Evolutionary conservation across 192 early-diverging fungal species (phyloP).

Genomic region (Backusella australiensis): DNA sequence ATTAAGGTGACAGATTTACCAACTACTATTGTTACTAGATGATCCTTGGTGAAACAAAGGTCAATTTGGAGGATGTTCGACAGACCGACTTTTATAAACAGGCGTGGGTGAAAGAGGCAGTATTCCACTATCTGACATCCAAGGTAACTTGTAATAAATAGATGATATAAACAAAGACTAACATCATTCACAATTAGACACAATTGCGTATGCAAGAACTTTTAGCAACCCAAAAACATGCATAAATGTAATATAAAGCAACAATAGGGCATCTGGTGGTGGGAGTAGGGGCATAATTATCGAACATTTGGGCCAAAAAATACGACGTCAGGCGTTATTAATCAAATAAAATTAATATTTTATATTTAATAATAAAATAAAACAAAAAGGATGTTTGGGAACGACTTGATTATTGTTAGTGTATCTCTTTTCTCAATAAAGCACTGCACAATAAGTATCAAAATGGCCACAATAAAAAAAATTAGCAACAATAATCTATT

Average conservation of each 20-base stretch:
- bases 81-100: conserved; percentile 73
- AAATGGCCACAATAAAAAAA: no score
- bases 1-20: not conserved
- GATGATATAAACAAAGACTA: not conserved
- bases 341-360: no score
- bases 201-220: conserved; percentile 12
- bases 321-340: no score
- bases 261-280: no score
- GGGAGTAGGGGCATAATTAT: no score
- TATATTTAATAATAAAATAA: not conserved
- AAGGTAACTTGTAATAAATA: conserved; percentile 38
- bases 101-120: conserved; percentile 81
- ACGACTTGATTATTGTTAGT: no score
- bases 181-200: not conserved
- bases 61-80: conserved; percentile 75
- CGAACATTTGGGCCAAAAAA: no score
- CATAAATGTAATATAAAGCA: not conserved
- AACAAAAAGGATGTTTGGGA: not conserved
- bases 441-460: no score
- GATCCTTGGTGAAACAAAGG: conserved; percentile 70
- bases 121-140: conserved; percentile 85
- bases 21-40: conserved; percentile 33
- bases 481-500: no score
- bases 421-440: no score
- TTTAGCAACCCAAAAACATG: not conserved